Evolutionary conservation across 2,329 filamentous ascomycete species (phyloP), one percentile per base, ranked within the genome.

Genomic region (Emmonsia crescens): DNA sequence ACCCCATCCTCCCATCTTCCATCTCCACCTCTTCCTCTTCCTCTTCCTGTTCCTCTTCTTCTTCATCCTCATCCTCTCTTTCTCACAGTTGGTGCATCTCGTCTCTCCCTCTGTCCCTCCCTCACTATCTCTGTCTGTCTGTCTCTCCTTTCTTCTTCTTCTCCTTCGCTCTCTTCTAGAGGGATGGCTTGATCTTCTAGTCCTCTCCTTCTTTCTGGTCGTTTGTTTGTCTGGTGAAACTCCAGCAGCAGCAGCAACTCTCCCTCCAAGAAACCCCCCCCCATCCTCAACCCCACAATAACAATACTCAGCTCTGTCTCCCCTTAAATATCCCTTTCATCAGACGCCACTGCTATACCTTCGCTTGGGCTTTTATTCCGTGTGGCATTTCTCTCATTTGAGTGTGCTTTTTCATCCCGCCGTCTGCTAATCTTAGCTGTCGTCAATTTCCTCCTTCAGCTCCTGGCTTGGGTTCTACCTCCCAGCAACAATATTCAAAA

Each of bases 121-220:
- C 42, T 61, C 59, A 48, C 24, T 36, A n/a, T n/a, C n/a, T n/a
- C n/a, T n/a, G n/a, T n/a, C n/a, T n/a, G n/a, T n/a, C n/a, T n/a
- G n/a, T n/a, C 55, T 62, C 44, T 59, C 61, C 62, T 46, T 64
- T 64, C 60, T 65, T 68, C 57, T 66, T 64, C 64, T 64, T 66
- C 58, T 62, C 36, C 48, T 54, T 62, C 57, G 62, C 44, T 61
- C 60, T 60, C 46, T 64, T 58, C 61, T 29, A n/a, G n/a, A n/a
- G n/a, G n/a, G n/a, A n/a, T 19, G 42, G 42, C 46, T 56, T 16
- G 36, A 14, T 8, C 40, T 57, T 16, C 52, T 44, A 24, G 36
- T 61, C 33, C 31, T 29, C 40, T 49, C 31, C 29, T 60, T 59
- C 44, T 44, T 52, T 48, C 49, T 59, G n/a, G 31, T 12, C 24